A percentile compares a stretch with the other conserved stretches of the same genome.
Conservation (phyloP, 2,329 filamentous ascomycete genomes). For the Cercospora zeae-maydis region DNA sequence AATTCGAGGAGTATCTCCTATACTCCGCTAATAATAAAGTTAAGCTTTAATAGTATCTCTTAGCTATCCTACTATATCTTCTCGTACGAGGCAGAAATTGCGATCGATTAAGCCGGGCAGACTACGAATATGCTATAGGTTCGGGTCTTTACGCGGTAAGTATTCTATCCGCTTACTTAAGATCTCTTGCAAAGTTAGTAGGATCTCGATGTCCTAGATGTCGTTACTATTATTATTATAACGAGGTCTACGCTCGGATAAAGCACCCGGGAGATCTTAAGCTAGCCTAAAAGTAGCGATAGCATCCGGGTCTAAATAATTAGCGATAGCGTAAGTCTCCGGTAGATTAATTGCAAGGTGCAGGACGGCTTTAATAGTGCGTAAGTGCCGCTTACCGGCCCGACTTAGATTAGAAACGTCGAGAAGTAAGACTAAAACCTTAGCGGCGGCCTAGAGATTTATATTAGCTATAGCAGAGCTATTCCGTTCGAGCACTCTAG, state of each 20-base stretch:
- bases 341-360: conserved; percentile 3
- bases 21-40: conserved; percentile 36
- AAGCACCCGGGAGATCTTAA: conserved; percentile 32
- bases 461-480: conserved; percentile 8
- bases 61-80: conserved; percentile 67
- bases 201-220: conserved; percentile 59
- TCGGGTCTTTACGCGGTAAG: conserved; percentile 34
- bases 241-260: conserved; percentile 53
- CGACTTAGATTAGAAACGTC: background rate
- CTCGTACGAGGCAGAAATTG: conserved; percentile 66
- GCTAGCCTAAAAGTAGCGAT: conserved; percentile 17
- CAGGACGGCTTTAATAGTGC: conserved; percentile 7
- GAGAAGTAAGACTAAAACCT: conserved; percentile 6
- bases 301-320: background rate
- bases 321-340: background rate
- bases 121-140: conserved; percentile 42
- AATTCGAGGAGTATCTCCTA: background rate
- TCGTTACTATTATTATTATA: conserved; percentile 70
- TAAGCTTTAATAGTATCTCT: conserved; percentile 54
- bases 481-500: conserved; percentile 9
- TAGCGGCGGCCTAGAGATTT: conserved; percentile 6
- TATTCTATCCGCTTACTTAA: conserved; percentile 24
- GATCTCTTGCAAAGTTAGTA: conserved; percentile 62
- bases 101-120: conserved; percentile 58
- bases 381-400: conserved; percentile 3